phyloP scores from a whole-genome alignment of 768 basidiomycete species.

The Mycena vitilis region DNA sequence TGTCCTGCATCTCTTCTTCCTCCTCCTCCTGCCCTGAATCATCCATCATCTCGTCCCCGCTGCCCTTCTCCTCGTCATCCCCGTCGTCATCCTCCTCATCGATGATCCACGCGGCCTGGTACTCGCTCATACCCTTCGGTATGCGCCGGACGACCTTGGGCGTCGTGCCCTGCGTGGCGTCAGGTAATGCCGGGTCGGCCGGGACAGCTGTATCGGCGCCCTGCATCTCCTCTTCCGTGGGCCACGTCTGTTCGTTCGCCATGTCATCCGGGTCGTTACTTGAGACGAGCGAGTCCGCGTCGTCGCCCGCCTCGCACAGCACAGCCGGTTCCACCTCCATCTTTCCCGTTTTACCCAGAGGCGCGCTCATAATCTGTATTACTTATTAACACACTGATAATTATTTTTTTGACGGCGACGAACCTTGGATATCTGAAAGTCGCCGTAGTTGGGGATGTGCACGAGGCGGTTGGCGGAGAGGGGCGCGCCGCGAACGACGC shows the following conservation, averaged over 20 bases:
- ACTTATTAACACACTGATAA: background rate
- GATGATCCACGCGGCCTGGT: slow-evolving; percentile 96
- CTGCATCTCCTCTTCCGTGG: slow-evolving; percentile 95
- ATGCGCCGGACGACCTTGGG: slow-evolving; percentile 84
- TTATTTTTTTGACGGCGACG: slow-evolving; percentile 33
- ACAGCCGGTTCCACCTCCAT: slow-evolving; percentile 80
- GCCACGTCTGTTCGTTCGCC: slow-evolving; percentile 98
- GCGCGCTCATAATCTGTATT: slow-evolving; percentile 77
- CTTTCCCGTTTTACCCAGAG: slow-evolving; percentile 52
- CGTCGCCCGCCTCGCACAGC: slow-evolving; percentile 72
- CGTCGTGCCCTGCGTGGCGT: slow-evolving; percentile 78
- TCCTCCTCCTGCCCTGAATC: slow-evolving; percentile 59
- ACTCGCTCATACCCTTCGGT: slow-evolving; percentile 96
- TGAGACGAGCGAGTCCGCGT: slow-evolving; percentile 88
- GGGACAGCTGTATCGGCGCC: slow-evolving; percentile 46
- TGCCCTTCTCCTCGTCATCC: slow-evolving; percentile 51
- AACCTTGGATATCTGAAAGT: slow-evolving; percentile 88
- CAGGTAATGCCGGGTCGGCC: slow-evolving; percentile 58
- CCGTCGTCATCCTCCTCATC: slow-evolving; percentile 82
- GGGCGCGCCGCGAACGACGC: slow-evolving; percentile 82
- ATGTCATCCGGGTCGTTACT: slow-evolving; percentile 90
- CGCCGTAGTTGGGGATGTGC: slow-evolving; percentile 89
- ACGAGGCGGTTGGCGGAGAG: slow-evolving; percentile 87
- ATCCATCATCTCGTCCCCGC: slow-evolving; percentile 54
- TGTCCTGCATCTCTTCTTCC: slow-evolving; percentile 72